A percentile compares a stretch with the other conserved stretches of the same genome.
Conservation (phyloP, 106 monocot genomes). For the Dendrobium catenatum region DNA sequence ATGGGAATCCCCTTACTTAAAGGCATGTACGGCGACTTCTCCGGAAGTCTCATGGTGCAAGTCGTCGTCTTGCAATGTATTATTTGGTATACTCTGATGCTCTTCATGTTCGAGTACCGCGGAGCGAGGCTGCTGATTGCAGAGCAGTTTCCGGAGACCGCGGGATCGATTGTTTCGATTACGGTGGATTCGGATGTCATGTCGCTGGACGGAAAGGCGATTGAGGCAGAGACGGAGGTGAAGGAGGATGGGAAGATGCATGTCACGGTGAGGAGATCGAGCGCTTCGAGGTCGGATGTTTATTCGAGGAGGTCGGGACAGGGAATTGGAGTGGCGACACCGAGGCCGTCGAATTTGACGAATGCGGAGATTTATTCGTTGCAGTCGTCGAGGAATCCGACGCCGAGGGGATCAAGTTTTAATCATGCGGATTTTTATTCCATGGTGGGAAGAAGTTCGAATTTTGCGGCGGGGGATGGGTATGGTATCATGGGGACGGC, state of each 20-base stretch:
- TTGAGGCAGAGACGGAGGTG: constrained; percentile 32
- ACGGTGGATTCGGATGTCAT: constrained; percentile 44
- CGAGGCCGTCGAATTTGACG: constrained; percentile 87
- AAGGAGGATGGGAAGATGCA: constrained; percentile 55
- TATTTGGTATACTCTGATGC: constrained; percentile 67
- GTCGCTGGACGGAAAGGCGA: constrained; percentile 29
- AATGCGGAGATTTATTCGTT: constrained; percentile 98
- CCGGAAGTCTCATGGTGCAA: constrained; percentile 63
- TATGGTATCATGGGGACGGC: constrained; percentile 13
- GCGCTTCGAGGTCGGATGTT: constrained; percentile 42
- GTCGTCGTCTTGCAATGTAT: constrained; percentile 71
- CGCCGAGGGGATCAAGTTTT: constrained; percentile 86
- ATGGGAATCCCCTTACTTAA: constrained; percentile 64
- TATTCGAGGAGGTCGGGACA: constrained; percentile 13
- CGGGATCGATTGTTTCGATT: constrained; percentile 47
- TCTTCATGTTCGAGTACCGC: constrained; percentile 67
- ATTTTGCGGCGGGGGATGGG: constrained; percentile 58
- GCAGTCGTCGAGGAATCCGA: constrained; percentile 90
- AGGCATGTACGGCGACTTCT: constrained; percentile 58
- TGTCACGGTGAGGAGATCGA: constrained; percentile 41
- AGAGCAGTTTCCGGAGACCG: constrained; percentile 51
- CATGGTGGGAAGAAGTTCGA: constrained; percentile 76
- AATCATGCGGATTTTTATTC: constrained; percentile 93
- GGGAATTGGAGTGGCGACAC: constrained; percentile 69
- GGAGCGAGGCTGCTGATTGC: constrained; percentile 37